Evolutionary conservation across 805 yeast species (phyloP).

Genomic region (Metschnikowia peoriensis): DNA sequence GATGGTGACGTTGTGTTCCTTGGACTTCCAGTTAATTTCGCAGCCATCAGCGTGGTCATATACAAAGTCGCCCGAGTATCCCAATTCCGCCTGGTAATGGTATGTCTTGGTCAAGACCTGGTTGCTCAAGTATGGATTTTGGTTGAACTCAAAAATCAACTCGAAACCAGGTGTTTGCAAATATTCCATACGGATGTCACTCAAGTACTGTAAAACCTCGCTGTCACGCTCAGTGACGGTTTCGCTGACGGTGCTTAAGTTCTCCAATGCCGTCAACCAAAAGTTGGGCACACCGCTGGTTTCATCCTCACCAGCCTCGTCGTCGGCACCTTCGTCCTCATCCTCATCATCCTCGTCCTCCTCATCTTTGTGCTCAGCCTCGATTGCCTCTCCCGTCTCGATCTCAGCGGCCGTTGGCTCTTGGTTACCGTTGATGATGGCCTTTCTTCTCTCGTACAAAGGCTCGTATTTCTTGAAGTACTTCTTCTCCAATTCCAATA

Average conservation of each 20-base stretch:
- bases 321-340: slow-evolving; percentile 46
- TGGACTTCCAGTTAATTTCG: slow-evolving; percentile 78
- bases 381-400: slow-evolving; percentile 70
- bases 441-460: slow-evolving; percentile 67
- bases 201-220: slow-evolving; percentile 69
- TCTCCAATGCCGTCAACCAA: slow-evolving; percentile 95
- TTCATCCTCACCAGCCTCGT: slow-evolving; percentile 34
- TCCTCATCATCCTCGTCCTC: slow-evolving; percentile 41
- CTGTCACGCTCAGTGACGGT: slow-evolving; percentile 87
- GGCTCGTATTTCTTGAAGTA: slow-evolving; percentile 73
- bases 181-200: slow-evolving; percentile 75
- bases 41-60: slow-evolving; percentile 96
- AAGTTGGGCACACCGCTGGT: slow-evolving; percentile 84
- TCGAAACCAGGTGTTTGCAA: slow-evolving; percentile 85
- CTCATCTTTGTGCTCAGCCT: slow-evolving; percentile 52
- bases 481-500: slow-evolving; percentile 81
- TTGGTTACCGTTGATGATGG: slow-evolving; percentile 64
- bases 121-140: slow-evolving; percentile 77
- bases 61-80: slow-evolving; percentile 93
- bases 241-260: slow-evolving; percentile 75
- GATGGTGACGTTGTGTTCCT: slow-evolving; percentile 81
- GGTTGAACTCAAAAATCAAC: slow-evolving; percentile 74
- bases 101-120: slow-evolving; percentile 76
- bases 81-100: slow-evolving; percentile 90
- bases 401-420: slow-evolving; percentile 82